Base-by-base conservation (phyloP, 805 yeast species). In the Saturnispora sekii region DNA sequence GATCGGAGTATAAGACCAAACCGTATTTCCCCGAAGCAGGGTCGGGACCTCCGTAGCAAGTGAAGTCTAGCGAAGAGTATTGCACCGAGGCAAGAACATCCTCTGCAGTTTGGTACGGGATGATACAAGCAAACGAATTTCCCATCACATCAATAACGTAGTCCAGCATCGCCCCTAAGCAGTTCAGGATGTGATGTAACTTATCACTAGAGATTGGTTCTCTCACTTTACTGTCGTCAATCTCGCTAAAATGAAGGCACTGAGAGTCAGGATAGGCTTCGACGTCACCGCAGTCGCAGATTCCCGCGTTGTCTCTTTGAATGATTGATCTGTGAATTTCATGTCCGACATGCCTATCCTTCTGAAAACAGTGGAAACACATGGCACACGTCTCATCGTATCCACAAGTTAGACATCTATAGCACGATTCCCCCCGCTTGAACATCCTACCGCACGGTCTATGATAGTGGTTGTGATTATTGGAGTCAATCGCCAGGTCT, bases 271-370 rank as follows among this genome's bases (percentile, higher is more conserved):
- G 61, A 88, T 94, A 87, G 0, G 94, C 94, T 56, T 84, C 95
- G 0, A 79, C 76, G 55, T 87, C 95, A 4, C 96, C 95, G 60
- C 96, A 86, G 56, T 86, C 96, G 59, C 94, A 84, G 15, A 81
- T 83, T 0, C 93, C 93, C 33, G 89, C 76, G 48, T 71, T 82
- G 48, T 77, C 83, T 43, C 84, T 68, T 36, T 75, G 76, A 46
- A 81, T 74, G 6, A 84, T 76, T 34, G 76, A 69, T 14, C 78
- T 73, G 45, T 79, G 75, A 8, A 84, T 79, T 39, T 77, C 74
- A 60, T 89, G 97, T 38, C 78, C 90, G 32, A 58, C 57, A 61
- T 89, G 97, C 45, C 73, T 70, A 4, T 75, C 77, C 2, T 79
- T 76, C 41, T 79, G 76, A 63, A 69, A 89, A 59, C 97, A 89